Conservation (phyloP, 2,329 filamentous ascomycete species). For the Immersiporthe knoxdaviesiana region DNA sequence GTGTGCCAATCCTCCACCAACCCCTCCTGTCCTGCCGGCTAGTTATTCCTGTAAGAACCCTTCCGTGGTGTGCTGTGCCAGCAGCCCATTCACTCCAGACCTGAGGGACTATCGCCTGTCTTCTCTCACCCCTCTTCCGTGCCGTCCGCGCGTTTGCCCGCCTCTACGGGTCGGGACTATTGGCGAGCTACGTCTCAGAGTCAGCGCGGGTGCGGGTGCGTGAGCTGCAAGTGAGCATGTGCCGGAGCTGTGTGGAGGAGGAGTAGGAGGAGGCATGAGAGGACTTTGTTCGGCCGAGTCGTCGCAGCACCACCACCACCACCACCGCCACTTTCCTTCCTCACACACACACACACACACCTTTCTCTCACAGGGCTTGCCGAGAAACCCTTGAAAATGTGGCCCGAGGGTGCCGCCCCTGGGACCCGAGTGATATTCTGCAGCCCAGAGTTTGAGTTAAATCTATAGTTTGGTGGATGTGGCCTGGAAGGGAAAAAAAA, state of each 20-base stretch:
- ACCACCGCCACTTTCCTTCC: neutral
- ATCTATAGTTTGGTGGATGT: neutral
- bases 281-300: too few relatives aligned
- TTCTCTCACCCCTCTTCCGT: neutral
- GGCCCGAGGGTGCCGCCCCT: neutral
- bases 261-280: neutral
- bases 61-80: neutral
- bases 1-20: neutral
- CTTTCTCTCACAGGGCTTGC: neutral
- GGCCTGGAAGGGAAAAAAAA: neutral
- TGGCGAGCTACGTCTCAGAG: neutral
- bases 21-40: neutral
- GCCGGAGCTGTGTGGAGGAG: neutral
- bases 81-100: conserved; percentile 2
- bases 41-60: neutral
- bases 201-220: neutral
- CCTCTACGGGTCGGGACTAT: neutral
- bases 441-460: neutral
- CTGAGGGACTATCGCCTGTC: neutral
- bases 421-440: neutral
- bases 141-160: neutral
- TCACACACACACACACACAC: neutral
- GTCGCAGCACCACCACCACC: neutral
- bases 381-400: neutral
- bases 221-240: neutral